These are phyloP conservation scores for Diophrys appendiculata DNA, from an alignment of 73 alveolate species.

Conservation along the genomic window DNA sequence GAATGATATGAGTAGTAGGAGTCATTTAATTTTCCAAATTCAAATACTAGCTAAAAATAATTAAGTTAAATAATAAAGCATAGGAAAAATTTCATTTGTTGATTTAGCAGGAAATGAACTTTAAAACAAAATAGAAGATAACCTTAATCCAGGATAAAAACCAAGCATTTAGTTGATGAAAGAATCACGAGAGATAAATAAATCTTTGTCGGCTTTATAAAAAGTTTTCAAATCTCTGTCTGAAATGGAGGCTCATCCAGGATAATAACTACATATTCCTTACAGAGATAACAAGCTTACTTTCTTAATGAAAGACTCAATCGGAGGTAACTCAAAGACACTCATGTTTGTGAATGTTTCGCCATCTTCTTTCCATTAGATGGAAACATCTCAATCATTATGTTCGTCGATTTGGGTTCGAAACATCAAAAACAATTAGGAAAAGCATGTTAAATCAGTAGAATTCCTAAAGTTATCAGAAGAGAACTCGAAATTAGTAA, in stretches of 20 bases:
- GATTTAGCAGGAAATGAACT: slow-evolving; percentile 57
- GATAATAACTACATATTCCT: slow-evolving; percentile 69
- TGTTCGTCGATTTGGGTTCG: slow-evolving; percentile 17
- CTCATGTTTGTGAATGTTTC: slow-evolving; percentile 94
- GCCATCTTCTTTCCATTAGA: slow-evolving; percentile 77
- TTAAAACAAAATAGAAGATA: slow-evolving; percentile 10
- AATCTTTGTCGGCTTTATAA: slow-evolving; percentile 69
- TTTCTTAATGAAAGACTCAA: slow-evolving; percentile 74
- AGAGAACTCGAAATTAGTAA: not conserved
- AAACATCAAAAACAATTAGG: slow-evolving; percentile 11
- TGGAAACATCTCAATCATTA: slow-evolving; percentile 61
- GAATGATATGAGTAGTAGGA: slow-evolving; percentile 42
- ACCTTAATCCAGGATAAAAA: not conserved
- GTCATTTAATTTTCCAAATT: slow-evolving; percentile 45
- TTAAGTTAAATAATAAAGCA: slow-evolving; percentile 10
- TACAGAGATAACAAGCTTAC: slow-evolving; percentile 81
- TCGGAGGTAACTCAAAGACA: slow-evolving; percentile 98
- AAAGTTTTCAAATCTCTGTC: slow-evolving; percentile 56
- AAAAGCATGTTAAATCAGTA: slow-evolving; percentile 9
- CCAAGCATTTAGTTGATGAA: slow-evolving; percentile 15
- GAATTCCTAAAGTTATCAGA: not conserved
- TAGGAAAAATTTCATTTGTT: slow-evolving; percentile 42
- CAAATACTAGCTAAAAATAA: slow-evolving; percentile 14
- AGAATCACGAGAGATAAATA: slow-evolving; percentile 72
- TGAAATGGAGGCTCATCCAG: slow-evolving; percentile 15